These are phyloP conservation scores for Lichtheimia ramosa DNA, from an alignment of 371 early-diverging fungal genomes.

Conservation along the genomic window DNA sequence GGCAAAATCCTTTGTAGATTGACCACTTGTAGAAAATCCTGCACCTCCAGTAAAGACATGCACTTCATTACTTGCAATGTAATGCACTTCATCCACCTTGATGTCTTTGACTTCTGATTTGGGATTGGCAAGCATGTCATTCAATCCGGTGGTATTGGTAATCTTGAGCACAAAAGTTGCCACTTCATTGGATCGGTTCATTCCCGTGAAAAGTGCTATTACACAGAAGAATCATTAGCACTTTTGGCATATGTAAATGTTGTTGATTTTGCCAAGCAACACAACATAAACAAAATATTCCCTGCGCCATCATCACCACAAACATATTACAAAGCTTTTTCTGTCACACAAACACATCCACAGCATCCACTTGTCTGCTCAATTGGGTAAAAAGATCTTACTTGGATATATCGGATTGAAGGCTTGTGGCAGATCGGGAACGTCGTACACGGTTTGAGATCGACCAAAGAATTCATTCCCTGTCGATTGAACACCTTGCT, in stretches of 20 bases:
- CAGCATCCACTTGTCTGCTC: background rate
- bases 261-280: background rate
- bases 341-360: background rate
- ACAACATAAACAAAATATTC: too few relatives aligned
- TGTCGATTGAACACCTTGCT: conserved; percentile 33
- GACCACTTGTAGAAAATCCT: conserved; percentile 42
- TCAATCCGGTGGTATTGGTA: conserved; percentile 13
- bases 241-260: background rate
- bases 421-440: conserved; percentile 54
- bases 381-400: conserved; percentile 13
- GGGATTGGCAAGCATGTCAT: conserved; percentile 16
- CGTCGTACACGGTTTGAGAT: conserved; percentile 29
- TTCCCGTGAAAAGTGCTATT: conserved; percentile 30
- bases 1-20: conserved; percentile 47
- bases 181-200: conserved; percentile 36
- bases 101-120: conserved; percentile 11
- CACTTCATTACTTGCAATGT: conserved; percentile 40
- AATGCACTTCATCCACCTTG: conserved; percentile 23
- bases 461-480: conserved; percentile 56
- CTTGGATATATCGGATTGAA: conserved; percentile 39
- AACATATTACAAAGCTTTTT: too few relatives aligned
- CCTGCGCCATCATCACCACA: too few relatives aligned
- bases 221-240: background rate
- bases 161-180: conserved; percentile 16
- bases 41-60: conserved; percentile 35